Evolutionary conservation across 371 early-diverging fungal genomes (phyloP), one percentile per base, ranked within the genome.

Genomic region (Mucor sp.): DNA sequence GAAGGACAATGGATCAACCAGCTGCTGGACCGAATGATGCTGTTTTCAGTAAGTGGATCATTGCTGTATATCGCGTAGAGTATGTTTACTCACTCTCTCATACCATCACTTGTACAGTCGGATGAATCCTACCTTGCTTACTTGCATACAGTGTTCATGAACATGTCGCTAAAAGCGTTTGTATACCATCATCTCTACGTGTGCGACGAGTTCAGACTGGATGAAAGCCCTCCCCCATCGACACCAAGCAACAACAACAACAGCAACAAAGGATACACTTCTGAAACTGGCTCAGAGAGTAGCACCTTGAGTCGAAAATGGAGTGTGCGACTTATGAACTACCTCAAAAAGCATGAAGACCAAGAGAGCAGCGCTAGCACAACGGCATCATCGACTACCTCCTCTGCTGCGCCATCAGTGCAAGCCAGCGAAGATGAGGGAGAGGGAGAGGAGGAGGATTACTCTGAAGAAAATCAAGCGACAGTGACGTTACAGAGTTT

Each of bases 1-100:
- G 80, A 80, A 50, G 83, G 83, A 0, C 72, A 72, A 25, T 83
- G 83, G 83, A 70, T 83, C n/a, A 66, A 74, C 32, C 76, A 80
- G 8, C 64, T 80, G 2, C n/a, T 78, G 4, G 68, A 74, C 56
- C 70, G 72, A 27, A 53, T 75, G 25, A 53, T 43, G 28, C 47
- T 69, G 0, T 77, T 73, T 56, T 66, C 76, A n/a, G 82, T 81
- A 70, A 75, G 66, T 53, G 11, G 41, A 5, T 35, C 9, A 8
- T 33, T 15, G 2, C 8, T 35, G 41, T 17, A 21, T 37, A 25
- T 21, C 48, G n/a, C n/a, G 8, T 23, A 12, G 1, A 9, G 32
- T 14, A 0, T 47, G 6, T 14, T 35, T 12, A 12, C 23, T 27
- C 53, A 53, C 3, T 15, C 0, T 4, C 1, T 53, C 5, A 6